A percentile compares a stretch with the other conserved stretches of the same genome.
These are phyloP conservation scores for Zelonia costaricensis DNA, from an alignment of 208 protist genomes.

Conservation along the genomic window DNA sequence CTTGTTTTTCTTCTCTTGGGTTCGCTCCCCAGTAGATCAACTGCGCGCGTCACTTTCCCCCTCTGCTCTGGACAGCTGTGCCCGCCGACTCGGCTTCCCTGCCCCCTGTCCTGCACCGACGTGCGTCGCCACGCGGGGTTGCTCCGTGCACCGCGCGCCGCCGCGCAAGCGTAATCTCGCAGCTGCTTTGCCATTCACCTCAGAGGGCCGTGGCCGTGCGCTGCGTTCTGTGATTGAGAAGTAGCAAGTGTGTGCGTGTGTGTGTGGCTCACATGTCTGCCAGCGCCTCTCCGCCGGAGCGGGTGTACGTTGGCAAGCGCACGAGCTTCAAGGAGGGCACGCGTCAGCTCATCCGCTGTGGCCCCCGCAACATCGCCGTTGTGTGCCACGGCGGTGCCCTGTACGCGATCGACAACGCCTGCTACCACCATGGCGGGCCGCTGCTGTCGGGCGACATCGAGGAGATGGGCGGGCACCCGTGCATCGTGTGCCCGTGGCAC, in stretches of 20 bases:
- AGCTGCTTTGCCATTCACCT: too few relatives aligned
- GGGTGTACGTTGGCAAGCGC: constrained; percentile 32
- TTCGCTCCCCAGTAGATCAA: too few relatives aligned
- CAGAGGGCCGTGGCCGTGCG: too few relatives aligned
- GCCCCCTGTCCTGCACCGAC: too few relatives aligned
- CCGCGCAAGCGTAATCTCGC: neutral
- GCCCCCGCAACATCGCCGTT: constrained; percentile 84
- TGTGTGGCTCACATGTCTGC: neutral
- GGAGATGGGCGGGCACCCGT: constrained; percentile 86
- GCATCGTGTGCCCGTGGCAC: constrained; percentile 92
- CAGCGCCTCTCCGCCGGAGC: neutral
- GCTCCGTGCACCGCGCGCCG: too few relatives aligned
- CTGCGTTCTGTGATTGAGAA: too few relatives aligned
- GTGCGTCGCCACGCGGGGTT: too few relatives aligned
- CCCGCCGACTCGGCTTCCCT: too few relatives aligned
- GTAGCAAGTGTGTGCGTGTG: neutral
- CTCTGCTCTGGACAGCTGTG: too few relatives aligned
- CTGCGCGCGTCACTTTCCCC: too few relatives aligned
- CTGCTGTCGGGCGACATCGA: constrained; percentile 91
- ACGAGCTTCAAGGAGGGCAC: constrained; percentile 44
- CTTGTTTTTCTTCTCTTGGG: too few relatives aligned
- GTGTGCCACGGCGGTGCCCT: constrained; percentile 58
- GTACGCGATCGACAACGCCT: constrained; percentile 92
- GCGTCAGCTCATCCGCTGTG: constrained; percentile 76
- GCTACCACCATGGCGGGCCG: constrained; percentile 91